phyloP scores from a whole-genome alignment of 108 stramenopile species.

The Cyclotella baltica region DNA sequence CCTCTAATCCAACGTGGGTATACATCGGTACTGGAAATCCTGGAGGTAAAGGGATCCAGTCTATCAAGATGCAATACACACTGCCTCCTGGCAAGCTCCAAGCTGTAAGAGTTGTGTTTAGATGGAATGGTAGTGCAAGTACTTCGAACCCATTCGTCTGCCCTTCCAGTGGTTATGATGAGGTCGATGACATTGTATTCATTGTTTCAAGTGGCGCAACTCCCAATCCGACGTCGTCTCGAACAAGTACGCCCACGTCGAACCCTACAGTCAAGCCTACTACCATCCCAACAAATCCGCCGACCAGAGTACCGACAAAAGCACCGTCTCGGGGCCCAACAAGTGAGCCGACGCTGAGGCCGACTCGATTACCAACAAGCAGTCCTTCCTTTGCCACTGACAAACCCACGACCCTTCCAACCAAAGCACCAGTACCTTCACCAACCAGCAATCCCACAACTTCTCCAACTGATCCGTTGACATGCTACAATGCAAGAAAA shows the following conservation, averaged over 20 bases:
- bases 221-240: not conserved
- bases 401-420: not conserved
- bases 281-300: not conserved
- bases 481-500: constrained; percentile 16
- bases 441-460: not conserved
- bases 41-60: not conserved
- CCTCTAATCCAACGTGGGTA: constrained; percentile 2
- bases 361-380: not conserved
- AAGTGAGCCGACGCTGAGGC: not conserved
- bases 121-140: too few species aligned
- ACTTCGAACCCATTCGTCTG: too few species aligned
- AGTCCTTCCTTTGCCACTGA: not conserved
- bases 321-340: not conserved
- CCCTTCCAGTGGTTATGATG: too few species aligned
- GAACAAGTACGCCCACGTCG: not conserved
- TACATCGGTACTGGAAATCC: constrained; percentile 23
- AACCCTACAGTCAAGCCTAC: not conserved
- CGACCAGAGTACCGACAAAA: not conserved
- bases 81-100: constrained; percentile 18
- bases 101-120: constrained; percentile 31
- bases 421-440: not conserved
- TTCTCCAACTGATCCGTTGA: not conserved
- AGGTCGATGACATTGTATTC: too few species aligned
- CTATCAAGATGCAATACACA: constrained; percentile 6
- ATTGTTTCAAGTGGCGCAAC: not conserved